Conservation (phyloP, 2,329 filamentous ascomycete species). For the Dothideomycetes sp. region DNA sequence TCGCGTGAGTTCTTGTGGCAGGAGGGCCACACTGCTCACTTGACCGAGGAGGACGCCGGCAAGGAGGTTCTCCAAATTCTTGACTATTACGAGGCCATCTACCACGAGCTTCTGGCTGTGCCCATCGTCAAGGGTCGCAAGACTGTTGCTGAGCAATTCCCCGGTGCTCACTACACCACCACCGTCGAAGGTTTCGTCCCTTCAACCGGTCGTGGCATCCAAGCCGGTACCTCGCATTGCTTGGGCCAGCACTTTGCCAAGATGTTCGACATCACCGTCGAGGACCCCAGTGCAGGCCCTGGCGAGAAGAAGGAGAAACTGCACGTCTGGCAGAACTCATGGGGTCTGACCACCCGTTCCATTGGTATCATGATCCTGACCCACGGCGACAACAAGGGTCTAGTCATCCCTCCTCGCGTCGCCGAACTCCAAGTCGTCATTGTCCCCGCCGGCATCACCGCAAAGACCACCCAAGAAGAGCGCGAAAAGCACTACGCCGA, state of each 20-base stretch:
- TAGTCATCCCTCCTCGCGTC: slow-evolving; percentile 85
- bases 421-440: slow-evolving; percentile 79
- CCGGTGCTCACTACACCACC: slow-evolving; percentile 91
- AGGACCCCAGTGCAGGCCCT: slow-evolving; percentile 65
- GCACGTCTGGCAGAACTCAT: slow-evolving; percentile 96
- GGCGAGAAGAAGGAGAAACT: slow-evolving; percentile 70
- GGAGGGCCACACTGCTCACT: slow-evolving; percentile 86
- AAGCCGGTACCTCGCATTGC: slow-evolving; percentile 89
- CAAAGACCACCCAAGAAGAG: slow-evolving; percentile 74
- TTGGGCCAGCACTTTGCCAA: slow-evolving; percentile 97
- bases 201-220: slow-evolving; percentile 88
- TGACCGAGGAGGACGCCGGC: slow-evolving; percentile 72
- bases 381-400: slow-evolving; percentile 89
- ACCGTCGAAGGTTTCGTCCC: slow-evolving; percentile 97
- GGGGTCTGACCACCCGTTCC: slow-evolving; percentile 93
- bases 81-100: slow-evolving; percentile 83
- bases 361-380: slow-evolving; percentile 99
- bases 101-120: slow-evolving; percentile 87
- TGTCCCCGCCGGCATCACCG: slow-evolving; percentile 86
- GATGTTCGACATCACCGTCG: slow-evolving; percentile 97
- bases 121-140: slow-evolving; percentile 90
- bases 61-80: slow-evolving; percentile 88
- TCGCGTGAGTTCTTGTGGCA: slow-evolving; percentile 97
- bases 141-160: slow-evolving; percentile 97
- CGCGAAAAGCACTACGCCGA: slow-evolving; percentile 66